Evolutionary conservation across 2,329 filamentous ascomycete genomes (phyloP).

Genomic region (Apiospora koreana): DNA sequence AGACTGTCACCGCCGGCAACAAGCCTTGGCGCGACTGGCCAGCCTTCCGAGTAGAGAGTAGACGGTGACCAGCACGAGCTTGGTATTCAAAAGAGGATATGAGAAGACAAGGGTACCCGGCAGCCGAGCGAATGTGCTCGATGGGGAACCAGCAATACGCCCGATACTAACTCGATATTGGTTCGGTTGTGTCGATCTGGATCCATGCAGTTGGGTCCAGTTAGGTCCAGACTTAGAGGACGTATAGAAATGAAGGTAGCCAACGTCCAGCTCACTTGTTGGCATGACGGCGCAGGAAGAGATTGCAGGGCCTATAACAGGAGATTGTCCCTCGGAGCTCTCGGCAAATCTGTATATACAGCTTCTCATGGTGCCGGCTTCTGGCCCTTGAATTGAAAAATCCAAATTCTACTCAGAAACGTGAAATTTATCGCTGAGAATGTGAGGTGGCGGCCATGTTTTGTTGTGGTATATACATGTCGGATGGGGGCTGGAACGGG

Average conservation of each 20-base stretch:
- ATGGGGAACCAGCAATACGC: not conserved
- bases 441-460: not conserved
- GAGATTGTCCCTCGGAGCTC: conserved; percentile 6
- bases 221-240: not conserved
- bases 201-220: not conserved
- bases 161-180: not conserved
- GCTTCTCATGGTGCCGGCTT: not conserved
- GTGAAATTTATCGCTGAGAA: not conserved
- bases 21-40: not conserved
- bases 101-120: not conserved
- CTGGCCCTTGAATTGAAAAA: conserved; percentile 10
- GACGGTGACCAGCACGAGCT: not conserved
- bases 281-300: conserved; percentile 3
- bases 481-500: not conserved
- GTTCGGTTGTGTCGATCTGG: not conserved
- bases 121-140: not conserved
- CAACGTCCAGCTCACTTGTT: not conserved
- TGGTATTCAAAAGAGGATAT: not conserved
- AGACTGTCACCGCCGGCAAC: not conserved
- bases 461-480: not conserved
- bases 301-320: not conserved
- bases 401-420: conserved; percentile 8
- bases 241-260: conserved; percentile 1
- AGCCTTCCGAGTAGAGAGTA: not conserved
- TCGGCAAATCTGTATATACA: conserved; percentile 5